A percentile compares a stretch with the other conserved stretches of the same genome.
Evolutionary conservation across 306 rosid genomes (phyloP).

Genomic region (Astragalus membranaceus): DNA sequence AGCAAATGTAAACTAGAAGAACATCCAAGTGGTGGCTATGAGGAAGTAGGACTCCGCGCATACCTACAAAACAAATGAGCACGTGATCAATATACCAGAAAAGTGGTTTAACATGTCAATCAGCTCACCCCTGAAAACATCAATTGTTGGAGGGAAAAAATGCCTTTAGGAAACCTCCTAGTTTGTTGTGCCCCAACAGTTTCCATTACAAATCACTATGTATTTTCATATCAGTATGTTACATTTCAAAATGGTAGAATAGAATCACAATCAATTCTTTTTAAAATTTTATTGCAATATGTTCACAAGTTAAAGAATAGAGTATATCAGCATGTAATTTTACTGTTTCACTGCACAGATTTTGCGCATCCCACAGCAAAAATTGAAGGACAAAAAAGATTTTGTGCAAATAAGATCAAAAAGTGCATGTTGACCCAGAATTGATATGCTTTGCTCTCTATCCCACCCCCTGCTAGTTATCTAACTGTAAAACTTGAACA

Average conservation of each 20-base stretch:
- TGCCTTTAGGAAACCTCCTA: neutral
- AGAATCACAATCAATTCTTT: neutral
- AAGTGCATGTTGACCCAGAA: neutral
- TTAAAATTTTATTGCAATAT: neutral
- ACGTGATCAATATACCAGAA: slow-evolving; percentile 1
- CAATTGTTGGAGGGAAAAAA: neutral
- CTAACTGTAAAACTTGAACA: neutral
- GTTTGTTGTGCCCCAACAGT: neutral
- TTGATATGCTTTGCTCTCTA: neutral
- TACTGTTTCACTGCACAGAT: neutral
- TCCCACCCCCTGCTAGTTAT: neutral
- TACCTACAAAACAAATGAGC: slow-evolving; percentile 29
- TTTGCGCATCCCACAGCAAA: neutral
- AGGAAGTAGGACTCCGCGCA: slow-evolving; percentile 13
- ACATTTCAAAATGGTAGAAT: slow-evolving; percentile 9
- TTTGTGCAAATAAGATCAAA: neutral
- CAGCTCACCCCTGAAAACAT: neutral
- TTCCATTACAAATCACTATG: neutral
- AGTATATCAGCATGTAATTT: neutral
- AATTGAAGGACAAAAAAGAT: neutral
- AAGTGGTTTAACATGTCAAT: neutral
- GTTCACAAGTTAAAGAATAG: neutral
- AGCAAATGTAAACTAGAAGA: slow-evolving; percentile 12
- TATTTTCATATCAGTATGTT: neutral
- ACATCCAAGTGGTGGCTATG: slow-evolving; percentile 14